Percentiles rank a stretch among this genome's conserved stretches.
Conservation (phyloP, 2,329 filamentous ascomycete species). For the Fusarium foetens region DNA sequence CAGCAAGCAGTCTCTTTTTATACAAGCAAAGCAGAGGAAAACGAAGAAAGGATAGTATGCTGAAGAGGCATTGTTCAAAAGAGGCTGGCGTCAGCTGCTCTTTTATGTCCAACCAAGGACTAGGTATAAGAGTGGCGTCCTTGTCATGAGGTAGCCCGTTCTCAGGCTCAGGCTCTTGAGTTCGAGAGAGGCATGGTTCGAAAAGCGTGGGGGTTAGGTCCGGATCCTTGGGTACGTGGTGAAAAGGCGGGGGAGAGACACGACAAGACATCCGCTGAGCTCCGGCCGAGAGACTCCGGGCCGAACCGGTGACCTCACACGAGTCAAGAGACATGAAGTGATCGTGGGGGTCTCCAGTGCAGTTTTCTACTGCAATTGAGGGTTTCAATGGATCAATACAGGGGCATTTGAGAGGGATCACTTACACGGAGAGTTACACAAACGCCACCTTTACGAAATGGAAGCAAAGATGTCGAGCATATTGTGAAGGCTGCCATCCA, state of each 20-base stretch:
- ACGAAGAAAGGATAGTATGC: slow-evolving; percentile 10
- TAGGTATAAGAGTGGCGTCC: slow-evolving; percentile 21
- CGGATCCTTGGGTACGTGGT: slow-evolving; percentile 23
- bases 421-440: slow-evolving; percentile 13
- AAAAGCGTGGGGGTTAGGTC: slow-evolving; percentile 40
- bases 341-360: background rate
- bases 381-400: background rate
- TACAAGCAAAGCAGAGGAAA: slow-evolving; percentile 12
- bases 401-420: background rate
- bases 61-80: slow-evolving; percentile 13
- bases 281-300: slow-evolving; percentile 43
- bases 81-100: slow-evolving; percentile 37
- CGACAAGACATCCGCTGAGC: slow-evolving; percentile 21
- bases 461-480: slow-evolving; percentile 23
- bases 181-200: slow-evolving; percentile 15
- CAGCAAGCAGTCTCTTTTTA: slow-evolving; percentile 10
- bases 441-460: slow-evolving; percentile 8
- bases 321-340: slow-evolving; percentile 17
- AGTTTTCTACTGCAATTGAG: background rate
- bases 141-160: slow-evolving; percentile 40
- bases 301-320: slow-evolving; percentile 31
- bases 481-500: slow-evolving; percentile 27
- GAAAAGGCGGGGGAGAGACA: slow-evolving; percentile 15
- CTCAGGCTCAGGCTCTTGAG: slow-evolving; percentile 20
- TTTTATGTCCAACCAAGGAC: slow-evolving; percentile 38